Evolutionary conservation across 2,329 filamentous ascomycete species (phyloP), one percentile per base, ranked within the genome.

Genomic region (Lithohypha guttulata): DNA sequence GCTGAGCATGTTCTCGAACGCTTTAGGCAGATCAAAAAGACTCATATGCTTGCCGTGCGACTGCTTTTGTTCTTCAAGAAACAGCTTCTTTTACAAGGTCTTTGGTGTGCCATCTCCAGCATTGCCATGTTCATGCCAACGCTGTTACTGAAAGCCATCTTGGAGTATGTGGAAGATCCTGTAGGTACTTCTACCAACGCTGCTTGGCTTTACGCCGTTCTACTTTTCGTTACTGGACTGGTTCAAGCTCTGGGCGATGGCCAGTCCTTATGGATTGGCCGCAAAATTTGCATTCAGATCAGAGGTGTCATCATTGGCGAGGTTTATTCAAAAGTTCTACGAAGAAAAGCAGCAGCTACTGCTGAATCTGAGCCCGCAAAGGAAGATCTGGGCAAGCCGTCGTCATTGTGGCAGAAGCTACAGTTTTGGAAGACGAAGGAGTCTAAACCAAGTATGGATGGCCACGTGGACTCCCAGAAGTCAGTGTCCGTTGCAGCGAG

Each of bases 291-390:
- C 61, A 89, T 98, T 52, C 81, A 85, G 45, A 71, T 96, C 29
- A 81, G 89, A 46, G 87, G 91, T 35, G 91, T 98, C 55, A 86
- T 98, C 46, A 85, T 98, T 49, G 91, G 91, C 40, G 91, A 98
- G 55, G 91, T 98, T 32, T 98, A 98, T 58, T 84, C 86, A 42
- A 98, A 98, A 64, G 85, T 91, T 1, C 71, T 98, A 13, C 79
- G 93, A 47, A 79, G 91, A 51, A 93, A 93, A 61, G 89, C 86
- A 13, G 80, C 85, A 15, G 79, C 87, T 6, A 75, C 79, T 13
- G 71, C 70, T 25, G 86, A 96, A 50, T 78, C 81, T 38, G 70
- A 80, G 1, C 67, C 91, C 11, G 82, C 84, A 21, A 68, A 72
- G 38, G 62, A 66, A 6, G 60, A 68, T 8, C 13, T 29, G 28